Percentiles rank a stretch among this genome's conserved stretches.
phyloP scores from a whole-genome alignment of 768 basidiomycete genomes.

The Russula griseocarnosa region DNA sequence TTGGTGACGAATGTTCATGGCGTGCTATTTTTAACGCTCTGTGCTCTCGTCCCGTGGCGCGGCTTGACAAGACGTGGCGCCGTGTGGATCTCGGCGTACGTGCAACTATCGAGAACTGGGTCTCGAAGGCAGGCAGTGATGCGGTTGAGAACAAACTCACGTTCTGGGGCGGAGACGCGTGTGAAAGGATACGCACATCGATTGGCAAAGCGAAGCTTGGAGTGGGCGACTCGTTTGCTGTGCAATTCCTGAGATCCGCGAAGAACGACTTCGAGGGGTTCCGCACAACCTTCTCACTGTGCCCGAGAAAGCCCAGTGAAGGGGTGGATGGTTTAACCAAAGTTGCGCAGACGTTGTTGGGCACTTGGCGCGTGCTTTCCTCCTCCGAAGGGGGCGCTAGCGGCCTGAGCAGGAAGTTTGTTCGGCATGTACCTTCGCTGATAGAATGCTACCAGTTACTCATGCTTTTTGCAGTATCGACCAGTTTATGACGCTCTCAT shows the following conservation, averaged over 20 bases:
- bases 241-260: slow-evolving; percentile 39
- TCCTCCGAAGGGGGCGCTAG: slow-evolving; percentile 38
- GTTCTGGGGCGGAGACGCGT: slow-evolving; percentile 53
- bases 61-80: slow-evolving; percentile 77
- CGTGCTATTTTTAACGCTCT: slow-evolving; percentile 66
- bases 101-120: slow-evolving; percentile 64
- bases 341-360: slow-evolving; percentile 48
- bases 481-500: slow-evolving; percentile 73
- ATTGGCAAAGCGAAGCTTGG: slow-evolving; percentile 28
- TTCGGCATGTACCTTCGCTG: slow-evolving; percentile 47
- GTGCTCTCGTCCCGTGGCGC: slow-evolving; percentile 68
- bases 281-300: slow-evolving; percentile 26
- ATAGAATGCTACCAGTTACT: slow-evolving; percentile 13
- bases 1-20: slow-evolving; percentile 80
- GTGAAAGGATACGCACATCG: slow-evolving; percentile 34
- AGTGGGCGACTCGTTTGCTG: slow-evolving; percentile 42
- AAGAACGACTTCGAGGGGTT: slow-evolving; percentile 31
- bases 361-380: slow-evolving; percentile 55
- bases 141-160: slow-evolving; percentile 51
- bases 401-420: slow-evolving; percentile 53
- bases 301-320: slow-evolving; percentile 20
- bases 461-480: slow-evolving; percentile 47
- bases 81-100: slow-evolving; percentile 59
- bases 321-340: slow-evolving; percentile 26
- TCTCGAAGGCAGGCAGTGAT: slow-evolving; percentile 39